phyloP scores from a whole-genome alignment of 1,139 yeast species.

The Wickerhamomyces sp. region DNA sequence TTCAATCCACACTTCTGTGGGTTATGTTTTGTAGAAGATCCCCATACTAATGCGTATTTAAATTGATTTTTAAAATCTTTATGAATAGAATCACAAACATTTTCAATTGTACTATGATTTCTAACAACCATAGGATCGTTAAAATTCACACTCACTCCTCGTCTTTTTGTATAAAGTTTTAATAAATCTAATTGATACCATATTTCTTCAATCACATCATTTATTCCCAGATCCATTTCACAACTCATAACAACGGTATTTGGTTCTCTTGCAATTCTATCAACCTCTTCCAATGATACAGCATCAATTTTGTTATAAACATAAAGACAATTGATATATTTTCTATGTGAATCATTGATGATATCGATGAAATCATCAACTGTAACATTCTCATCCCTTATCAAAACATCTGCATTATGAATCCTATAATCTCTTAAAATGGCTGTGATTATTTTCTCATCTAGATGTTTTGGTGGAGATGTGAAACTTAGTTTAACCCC shows the following conservation, averaged over 20 bases:
- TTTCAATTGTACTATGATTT: conserved; percentile 69
- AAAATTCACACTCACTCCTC: conserved; percentile 79
- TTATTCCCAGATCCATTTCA: conserved; percentile 78
- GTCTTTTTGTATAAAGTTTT: conserved; percentile 80
- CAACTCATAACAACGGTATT: conserved; percentile 93
- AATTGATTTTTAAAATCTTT: conserved; percentile 89
- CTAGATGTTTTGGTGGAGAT: conserved; percentile 75
- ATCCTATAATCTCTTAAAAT: conserved; percentile 82
- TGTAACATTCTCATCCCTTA: conserved; percentile 84
- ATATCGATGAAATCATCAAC: conserved; percentile 93
- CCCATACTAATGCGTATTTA: conserved; percentile 96
- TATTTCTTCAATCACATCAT: conserved; percentile 84
- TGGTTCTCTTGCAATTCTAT: conserved; percentile 85
- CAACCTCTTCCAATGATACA: conserved; percentile 91
- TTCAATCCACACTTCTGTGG: conserved; percentile 93
- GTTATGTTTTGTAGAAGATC: conserved; percentile 88
- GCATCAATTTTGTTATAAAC: conserved; percentile 95
- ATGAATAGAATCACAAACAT: conserved; percentile 89
- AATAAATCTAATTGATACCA: conserved; percentile 84
- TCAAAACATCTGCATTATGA: conserved; percentile 88
- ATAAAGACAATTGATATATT: conserved; percentile 86
- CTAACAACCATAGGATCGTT: conserved; percentile 90
- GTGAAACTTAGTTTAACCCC: conserved; percentile 83
- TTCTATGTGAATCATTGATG: conserved; percentile 79
- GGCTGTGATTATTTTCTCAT: conserved; percentile 73